phyloP scores from a whole-genome alignment of 371 early-diverging fungal genomes.

The Dichotomocladium elegans region DNA sequence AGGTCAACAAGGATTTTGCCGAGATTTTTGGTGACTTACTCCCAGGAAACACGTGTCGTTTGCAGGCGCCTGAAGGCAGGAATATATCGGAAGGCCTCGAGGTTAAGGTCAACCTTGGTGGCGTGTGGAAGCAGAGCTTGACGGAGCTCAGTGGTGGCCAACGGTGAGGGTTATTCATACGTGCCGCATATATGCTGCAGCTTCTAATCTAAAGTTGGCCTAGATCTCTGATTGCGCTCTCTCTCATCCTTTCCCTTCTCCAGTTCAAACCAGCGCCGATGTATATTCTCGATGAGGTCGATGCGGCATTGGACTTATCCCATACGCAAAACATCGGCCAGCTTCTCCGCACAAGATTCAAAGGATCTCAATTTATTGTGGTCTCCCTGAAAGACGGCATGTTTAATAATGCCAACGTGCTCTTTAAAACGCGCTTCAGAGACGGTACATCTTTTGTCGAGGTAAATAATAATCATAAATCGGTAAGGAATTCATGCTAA shows the following conservation, averaged over 20 bases:
- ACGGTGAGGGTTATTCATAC: slow-evolving; percentile 47
- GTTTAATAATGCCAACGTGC: slow-evolving; percentile 99
- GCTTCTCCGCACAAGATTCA: slow-evolving; percentile 93
- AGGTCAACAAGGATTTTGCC: slow-evolving; percentile 96
- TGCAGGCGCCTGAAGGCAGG: slow-evolving; percentile 81
- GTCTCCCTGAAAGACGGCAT: slow-evolving; percentile 99
- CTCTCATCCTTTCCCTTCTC: slow-evolving; percentile 94
- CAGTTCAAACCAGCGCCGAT: slow-evolving; percentile 99
- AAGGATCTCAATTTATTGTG: slow-evolving; percentile 98
- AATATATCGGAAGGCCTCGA: slow-evolving; percentile 88
- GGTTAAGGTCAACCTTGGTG: slow-evolving; percentile 95
- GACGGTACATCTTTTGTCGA: slow-evolving; percentile 98
- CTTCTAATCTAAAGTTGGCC: background rate
- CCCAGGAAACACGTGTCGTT: slow-evolving; percentile 86
- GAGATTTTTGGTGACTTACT: slow-evolving; percentile 92
- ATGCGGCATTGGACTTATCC: slow-evolving; percentile 98
- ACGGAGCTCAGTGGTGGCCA: slow-evolving; percentile 99
- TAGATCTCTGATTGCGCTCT: slow-evolving; percentile 93
- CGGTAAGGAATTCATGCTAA: background rate
- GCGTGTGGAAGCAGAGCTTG: slow-evolving; percentile 97
- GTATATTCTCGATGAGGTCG: slow-evolving; percentile 99
- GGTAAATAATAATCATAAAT: slow-evolving; percentile 11
- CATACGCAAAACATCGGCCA: slow-evolving; percentile 99
- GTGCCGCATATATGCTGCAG: background rate
- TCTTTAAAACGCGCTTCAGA: slow-evolving; percentile 94